phyloP scores from a whole-genome alignment of 164 flowering plant species.

The Amborella trichopoda region DNA sequence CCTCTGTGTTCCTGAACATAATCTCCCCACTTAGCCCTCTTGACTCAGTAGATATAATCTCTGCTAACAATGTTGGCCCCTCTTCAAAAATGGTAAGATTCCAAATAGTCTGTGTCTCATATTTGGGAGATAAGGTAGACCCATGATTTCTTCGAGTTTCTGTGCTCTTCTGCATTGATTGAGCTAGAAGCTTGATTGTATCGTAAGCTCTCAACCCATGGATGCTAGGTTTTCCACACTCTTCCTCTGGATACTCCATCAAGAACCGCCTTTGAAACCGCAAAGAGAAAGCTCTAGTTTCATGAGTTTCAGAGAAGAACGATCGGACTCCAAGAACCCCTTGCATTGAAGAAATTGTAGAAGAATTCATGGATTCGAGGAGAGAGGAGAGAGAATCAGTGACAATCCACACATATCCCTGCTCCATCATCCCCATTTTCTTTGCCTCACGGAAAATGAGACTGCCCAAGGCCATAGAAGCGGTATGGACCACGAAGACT shows the following conservation, averaged over 20 bases:
- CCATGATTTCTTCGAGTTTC: no score
- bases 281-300: no score
- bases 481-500: constrained; percentile 4
- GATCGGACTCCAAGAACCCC: constrained; percentile 14
- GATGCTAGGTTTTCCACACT: no score
- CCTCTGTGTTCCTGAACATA: constrained; percentile 5
- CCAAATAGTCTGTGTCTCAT: neutral
- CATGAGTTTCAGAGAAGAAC: neutral
- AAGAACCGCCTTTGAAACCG: constrained; percentile 4
- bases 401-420: constrained; percentile 29
- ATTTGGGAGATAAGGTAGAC: no score
- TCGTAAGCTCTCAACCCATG: constrained; percentile 25
- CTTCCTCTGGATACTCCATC: neutral
- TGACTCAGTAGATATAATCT: constrained; percentile 7
- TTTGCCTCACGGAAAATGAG: constrained; percentile 4
- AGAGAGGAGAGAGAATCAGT: constrained; percentile 15
- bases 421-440: constrained; percentile 12
- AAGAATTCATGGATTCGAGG: constrained; percentile 6
- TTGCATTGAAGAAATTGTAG: constrained; percentile 13
- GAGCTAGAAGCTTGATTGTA: constrained; percentile 21
- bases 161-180: constrained; percentile 29
- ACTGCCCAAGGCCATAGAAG: neutral
- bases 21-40: constrained; percentile 18
- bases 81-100: no score
- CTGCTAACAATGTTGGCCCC: neutral